These are phyloP conservation scores for Auricularia heimuer DNA, from an alignment of 768 basidiomycete species.

Conservation along the genomic window DNA sequence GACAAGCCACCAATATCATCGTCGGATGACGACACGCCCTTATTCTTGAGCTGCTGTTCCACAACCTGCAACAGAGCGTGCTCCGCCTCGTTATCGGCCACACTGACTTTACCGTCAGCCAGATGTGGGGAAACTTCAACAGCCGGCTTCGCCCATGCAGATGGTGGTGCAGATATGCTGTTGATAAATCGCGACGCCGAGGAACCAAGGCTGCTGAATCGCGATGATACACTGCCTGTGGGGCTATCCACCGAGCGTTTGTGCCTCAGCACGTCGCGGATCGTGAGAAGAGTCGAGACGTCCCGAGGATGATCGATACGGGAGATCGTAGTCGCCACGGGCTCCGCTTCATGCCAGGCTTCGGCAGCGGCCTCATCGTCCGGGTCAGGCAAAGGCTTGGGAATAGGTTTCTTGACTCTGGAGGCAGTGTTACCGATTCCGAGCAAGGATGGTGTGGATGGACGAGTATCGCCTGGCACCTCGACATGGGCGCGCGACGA, in stretches of 20 bases:
- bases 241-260: conserved; percentile 31
- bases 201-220: conserved; percentile 8
- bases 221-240: conserved; percentile 2
- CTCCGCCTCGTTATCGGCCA: conserved; percentile 19
- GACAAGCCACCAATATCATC: background rate
- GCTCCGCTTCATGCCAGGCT: conserved; percentile 52
- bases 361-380: conserved; percentile 39
- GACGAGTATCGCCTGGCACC: conserved; percentile 5
- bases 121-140: conserved; percentile 42
- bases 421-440: conserved; percentile 13
- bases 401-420: conserved; percentile 17
- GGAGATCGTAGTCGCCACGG: conserved; percentile 44
- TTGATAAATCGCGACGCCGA: conserved; percentile 15
- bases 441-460: conserved; percentile 5
- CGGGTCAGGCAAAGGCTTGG: conserved; percentile 41
- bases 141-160: conserved; percentile 48
- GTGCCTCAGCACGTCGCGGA: conserved; percentile 54
- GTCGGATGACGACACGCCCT: conserved; percentile 1
- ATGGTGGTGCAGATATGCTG: conserved; percentile 21
- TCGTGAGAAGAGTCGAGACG: conserved; percentile 42
- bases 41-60: conserved; percentile 1
- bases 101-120: conserved; percentile 40
- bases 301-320: conserved; percentile 46
- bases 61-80: conserved; percentile 37
- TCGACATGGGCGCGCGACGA: conserved; percentile 1